Evolutionary conservation across 768 basidiomycete species (phyloP).

Genomic region (Leccinum variicolor): DNA sequence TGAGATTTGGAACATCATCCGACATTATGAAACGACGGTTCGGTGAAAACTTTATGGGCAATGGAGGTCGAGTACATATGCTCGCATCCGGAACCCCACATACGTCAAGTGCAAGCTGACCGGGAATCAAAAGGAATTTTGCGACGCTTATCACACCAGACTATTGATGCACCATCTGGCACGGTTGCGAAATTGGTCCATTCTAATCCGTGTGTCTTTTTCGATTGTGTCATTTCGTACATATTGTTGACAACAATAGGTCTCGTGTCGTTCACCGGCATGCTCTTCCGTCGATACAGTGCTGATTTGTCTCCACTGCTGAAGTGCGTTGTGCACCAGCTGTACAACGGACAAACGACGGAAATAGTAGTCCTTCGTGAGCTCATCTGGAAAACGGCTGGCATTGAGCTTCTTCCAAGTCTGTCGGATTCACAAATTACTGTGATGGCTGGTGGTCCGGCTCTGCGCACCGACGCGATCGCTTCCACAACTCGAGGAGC

Average conservation of each 20-base stretch:
- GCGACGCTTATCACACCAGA: too few species aligned
- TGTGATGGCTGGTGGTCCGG: conserved; percentile 89
- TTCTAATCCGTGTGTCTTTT: too few species aligned
- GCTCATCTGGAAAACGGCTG: conserved; percentile 93
- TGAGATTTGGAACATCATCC: conserved; percentile 90
- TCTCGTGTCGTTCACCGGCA: too few species aligned
- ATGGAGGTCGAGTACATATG: conserved; percentile 78
- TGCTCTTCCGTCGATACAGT: conserved; percentile 80
- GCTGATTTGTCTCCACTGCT: conserved; percentile 82
- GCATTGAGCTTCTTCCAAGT: conserved; percentile 86
- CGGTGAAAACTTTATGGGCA: conserved; percentile 95
- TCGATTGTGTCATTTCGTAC: too few species aligned
- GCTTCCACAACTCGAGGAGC: conserved; percentile 78
- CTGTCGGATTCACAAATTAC: conserved; percentile 83
- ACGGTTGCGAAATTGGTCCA: too few species aligned
- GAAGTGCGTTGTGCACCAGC: conserved; percentile 88
- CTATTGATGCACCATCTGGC: too few species aligned
- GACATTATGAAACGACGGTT: conserved; percentile 68
- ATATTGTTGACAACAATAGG: too few species aligned
- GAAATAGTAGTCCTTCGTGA: conserved; percentile 90
- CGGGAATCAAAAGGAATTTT: too few species aligned
- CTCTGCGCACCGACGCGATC: conserved; percentile 82
- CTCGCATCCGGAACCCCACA: too few species aligned
- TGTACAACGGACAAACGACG: conserved; percentile 76
- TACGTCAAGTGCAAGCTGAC: too few species aligned